phyloP scores from a whole-genome alignment of 2,329 filamentous ascomycete species.

The Hypoxylon sp. region DNA sequence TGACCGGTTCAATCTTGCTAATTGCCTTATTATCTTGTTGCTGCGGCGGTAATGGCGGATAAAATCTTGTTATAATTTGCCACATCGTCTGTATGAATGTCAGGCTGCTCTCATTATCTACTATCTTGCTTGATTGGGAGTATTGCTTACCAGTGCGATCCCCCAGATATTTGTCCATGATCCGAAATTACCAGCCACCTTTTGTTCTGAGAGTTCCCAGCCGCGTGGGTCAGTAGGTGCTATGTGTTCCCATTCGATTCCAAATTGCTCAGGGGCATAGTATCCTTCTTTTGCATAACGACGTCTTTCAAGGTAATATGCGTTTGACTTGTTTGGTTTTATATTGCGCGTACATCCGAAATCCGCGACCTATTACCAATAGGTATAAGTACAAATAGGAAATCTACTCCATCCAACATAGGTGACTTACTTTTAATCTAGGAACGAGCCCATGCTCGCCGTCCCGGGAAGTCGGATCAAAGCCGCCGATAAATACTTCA shows the following conservation, averaged over 20 bases:
- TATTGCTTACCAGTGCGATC: conserved; percentile 40
- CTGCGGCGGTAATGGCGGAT: conserved; percentile 14
- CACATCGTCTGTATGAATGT: conserved; percentile 41
- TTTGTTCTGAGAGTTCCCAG: conserved; percentile 40
- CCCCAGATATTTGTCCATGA: conserved; percentile 44
- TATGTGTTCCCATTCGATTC: conserved; percentile 45
- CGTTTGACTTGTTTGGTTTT: conserved; percentile 42
- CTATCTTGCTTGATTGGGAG: not conserved
- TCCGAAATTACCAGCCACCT: conserved; percentile 45
- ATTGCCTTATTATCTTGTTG: not conserved
- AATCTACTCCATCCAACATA: not conserved
- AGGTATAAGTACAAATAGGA: conserved; percentile 6
- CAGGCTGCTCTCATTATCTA: conserved; percentile 1
- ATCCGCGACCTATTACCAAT: conserved; percentile 38
- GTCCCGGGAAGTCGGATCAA: conserved; percentile 36
- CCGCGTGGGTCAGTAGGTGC: not conserved
- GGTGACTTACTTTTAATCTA: conserved; percentile 42
- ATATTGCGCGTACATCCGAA: conserved; percentile 38
- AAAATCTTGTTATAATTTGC: conserved; percentile 43
- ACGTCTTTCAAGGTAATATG: conserved; percentile 34
- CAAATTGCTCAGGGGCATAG: conserved; percentile 48
- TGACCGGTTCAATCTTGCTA: not conserved
- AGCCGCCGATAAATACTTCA: conserved; percentile 40
- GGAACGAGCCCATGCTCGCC: conserved; percentile 43
- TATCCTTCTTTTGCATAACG: conserved; percentile 25